phyloP scores from a whole-genome alignment of 1,284 basidiomycete species.

The Sphagnurus paluster region DNA sequence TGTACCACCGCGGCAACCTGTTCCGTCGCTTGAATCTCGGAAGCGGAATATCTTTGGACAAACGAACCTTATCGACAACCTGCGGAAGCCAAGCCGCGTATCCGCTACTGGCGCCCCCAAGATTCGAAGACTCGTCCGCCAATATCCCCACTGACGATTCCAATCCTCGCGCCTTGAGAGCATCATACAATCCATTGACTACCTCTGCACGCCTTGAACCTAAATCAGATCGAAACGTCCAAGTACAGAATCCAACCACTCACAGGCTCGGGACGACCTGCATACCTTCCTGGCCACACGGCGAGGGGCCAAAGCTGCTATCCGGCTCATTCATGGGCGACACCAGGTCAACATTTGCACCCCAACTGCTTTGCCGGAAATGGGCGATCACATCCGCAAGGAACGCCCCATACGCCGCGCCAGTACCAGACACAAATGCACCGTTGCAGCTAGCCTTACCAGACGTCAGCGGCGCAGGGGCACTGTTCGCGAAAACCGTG shows the following conservation, averaged over 20 bases:
- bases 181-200: conserved; percentile 33
- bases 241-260: conserved; percentile 7
- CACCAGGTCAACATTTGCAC: conserved; percentile 33
- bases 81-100: conserved; percentile 35
- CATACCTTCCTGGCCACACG: conserved; percentile 41
- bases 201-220: conserved; percentile 35
- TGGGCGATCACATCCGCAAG: conserved; percentile 36
- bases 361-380: conserved; percentile 32
- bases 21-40: too few species aligned
- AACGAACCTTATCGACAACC: conserved; percentile 28
- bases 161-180: conserved; percentile 28
- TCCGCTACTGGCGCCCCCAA: conserved; percentile 28
- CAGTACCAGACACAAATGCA: conserved; percentile 32
- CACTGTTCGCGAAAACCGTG: conserved; percentile 38
- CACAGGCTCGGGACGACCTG: conserved; percentile 34
- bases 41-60: too few species aligned
- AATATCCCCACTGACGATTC: conserved; percentile 33
- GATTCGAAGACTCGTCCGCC: conserved; percentile 35
- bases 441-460: conserved; percentile 34
- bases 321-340: conserved; percentile 42
- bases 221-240: neutral
- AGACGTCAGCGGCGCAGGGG: conserved; percentile 34
- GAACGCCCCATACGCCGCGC: conserved; percentile 33
- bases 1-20: conserved; percentile 36
- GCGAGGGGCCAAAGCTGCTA: conserved; percentile 34